Conservation (phyloP, 192 early-diverging fungal species). For the Gryganskiella cystojenkinii region DNA sequence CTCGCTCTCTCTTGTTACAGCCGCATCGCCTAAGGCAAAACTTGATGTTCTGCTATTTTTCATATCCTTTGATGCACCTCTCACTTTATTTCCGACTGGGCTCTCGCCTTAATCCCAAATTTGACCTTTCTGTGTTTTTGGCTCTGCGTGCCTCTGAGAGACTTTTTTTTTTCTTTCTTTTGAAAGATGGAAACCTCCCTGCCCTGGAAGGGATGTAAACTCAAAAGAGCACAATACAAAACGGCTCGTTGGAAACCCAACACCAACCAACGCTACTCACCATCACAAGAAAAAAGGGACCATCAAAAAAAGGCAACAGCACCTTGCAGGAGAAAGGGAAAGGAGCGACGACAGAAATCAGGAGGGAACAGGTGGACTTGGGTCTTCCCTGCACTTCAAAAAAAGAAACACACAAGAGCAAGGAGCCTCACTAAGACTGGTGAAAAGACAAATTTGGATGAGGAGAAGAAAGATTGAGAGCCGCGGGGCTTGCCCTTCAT, state of each 20-base stretch:
- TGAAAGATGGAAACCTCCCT: background rate
- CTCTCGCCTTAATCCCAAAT: constrained; percentile 14
- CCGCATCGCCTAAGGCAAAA: background rate
- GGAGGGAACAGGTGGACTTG: background rate
- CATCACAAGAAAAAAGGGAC: constrained; percentile 15
- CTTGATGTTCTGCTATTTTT: background rate
- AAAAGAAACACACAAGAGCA: constrained; percentile 31
- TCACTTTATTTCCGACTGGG: constrained; percentile 22
- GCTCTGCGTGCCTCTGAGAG: constrained; percentile 5
- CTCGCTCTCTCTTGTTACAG: background rate
- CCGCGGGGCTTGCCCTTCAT: constrained; percentile 15
- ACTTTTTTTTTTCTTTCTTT: background rate
- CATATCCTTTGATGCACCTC: background rate
- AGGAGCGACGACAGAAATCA: constrained; percentile 1
- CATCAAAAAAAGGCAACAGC: constrained; percentile 16
- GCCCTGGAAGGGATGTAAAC: too few relatives aligned
- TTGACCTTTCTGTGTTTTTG: constrained; percentile 8
- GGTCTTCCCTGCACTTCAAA: background rate
- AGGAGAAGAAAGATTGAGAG: constrained; percentile 33
- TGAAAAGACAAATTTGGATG: constrained; percentile 4
- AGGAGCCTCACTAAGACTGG: constrained; percentile 37
- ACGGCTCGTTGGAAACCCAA: background rate
- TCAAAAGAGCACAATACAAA: background rate
- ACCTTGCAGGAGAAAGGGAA: background rate
- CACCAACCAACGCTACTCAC: background rate